These are phyloP conservation scores for Aspergillus bombycis DNA, from an alignment of 2,329 filamentous ascomycete genomes.

Conservation along the genomic window DNA sequence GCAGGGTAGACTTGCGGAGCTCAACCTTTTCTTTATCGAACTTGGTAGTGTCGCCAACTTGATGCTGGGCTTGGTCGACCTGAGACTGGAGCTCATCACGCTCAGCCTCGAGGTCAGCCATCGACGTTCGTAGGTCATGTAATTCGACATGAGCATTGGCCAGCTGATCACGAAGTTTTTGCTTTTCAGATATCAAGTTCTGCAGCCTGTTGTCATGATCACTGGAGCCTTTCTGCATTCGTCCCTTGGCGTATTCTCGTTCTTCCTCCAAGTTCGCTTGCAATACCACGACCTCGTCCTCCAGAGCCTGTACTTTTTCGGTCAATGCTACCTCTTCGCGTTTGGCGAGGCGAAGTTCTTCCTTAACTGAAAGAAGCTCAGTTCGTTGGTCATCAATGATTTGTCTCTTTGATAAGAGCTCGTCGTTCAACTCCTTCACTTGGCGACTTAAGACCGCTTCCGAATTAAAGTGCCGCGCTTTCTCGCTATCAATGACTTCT, in stretches of 20 bases:
- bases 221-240: conserved; percentile 60
- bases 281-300: conserved; percentile 76
- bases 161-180: conserved; percentile 66
- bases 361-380: conserved; percentile 67
- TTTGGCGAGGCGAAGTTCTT: conserved; percentile 70
- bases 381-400: conserved; percentile 66
- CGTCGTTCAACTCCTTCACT: conserved; percentile 72
- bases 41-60: conserved; percentile 60
- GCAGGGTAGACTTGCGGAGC: conserved; percentile 67
- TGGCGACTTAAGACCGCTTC: conserved; percentile 72
- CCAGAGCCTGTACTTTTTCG: conserved; percentile 68
- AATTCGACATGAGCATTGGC: conserved; percentile 63
- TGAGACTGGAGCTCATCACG: conserved; percentile 68
- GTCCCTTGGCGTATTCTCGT: conserved; percentile 61
- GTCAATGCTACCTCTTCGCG: conserved; percentile 64
- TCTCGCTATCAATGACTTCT: conserved; percentile 70
- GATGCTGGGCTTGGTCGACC: conserved; percentile 58
- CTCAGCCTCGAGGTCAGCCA: conserved; percentile 64
- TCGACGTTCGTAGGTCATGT: conserved; percentile 58
- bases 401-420: conserved; percentile 68
- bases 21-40: conserved; percentile 71
- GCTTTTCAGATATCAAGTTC: conserved; percentile 62
- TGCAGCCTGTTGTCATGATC: conserved; percentile 62
- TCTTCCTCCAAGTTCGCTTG: conserved; percentile 69
- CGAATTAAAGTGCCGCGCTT: conserved; percentile 71